Percentiles rank a stretch among this genome's conserved stretches.
Evolutionary conservation across 78 protist genomes (phyloP).

Genomic region (Speleostelium caveatum): DNA sequence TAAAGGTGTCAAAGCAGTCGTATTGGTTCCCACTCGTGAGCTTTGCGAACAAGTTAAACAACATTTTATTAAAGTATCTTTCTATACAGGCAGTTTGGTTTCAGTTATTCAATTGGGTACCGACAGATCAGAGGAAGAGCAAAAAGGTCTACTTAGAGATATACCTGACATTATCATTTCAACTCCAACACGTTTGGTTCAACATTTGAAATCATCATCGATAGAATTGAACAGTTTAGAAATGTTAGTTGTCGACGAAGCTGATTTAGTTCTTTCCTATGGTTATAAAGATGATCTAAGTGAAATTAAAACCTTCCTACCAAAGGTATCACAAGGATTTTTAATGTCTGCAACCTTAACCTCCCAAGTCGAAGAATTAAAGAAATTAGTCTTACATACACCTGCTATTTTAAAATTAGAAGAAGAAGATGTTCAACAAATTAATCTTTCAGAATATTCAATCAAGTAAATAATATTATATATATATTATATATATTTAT

Average conservation of each 20-base stretch:
- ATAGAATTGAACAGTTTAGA: constrained; percentile 29
- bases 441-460: constrained; percentile 58
- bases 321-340: constrained; percentile 85
- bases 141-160: constrained; percentile 40
- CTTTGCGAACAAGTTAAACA: constrained; percentile 86
- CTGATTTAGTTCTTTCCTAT: constrained; percentile 89
- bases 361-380: constrained; percentile 81
- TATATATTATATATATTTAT: neutral
- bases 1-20: constrained; percentile 75
- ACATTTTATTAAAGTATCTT: constrained; percentile 40
- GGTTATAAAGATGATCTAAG: constrained; percentile 88
- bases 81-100: constrained; percentile 20
- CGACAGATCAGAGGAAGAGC: constrained; percentile 33
- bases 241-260: constrained; percentile 91
- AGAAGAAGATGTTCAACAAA: constrained; percentile 58
- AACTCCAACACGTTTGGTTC: constrained; percentile 87
- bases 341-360: constrained; percentile 93
- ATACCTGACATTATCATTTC: constrained; percentile 81
- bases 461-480: constrained; percentile 26
- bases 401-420: constrained; percentile 78
- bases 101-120: constrained; percentile 54
- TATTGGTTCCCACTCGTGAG: constrained; percentile 94
- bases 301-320: constrained; percentile 16
- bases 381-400: constrained; percentile 73
- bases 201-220: constrained; percentile 52